Base-by-base conservation (phyloP, 495 filamentous ascomycete genomes). In the Corynascus novoguineensis region DNA sequence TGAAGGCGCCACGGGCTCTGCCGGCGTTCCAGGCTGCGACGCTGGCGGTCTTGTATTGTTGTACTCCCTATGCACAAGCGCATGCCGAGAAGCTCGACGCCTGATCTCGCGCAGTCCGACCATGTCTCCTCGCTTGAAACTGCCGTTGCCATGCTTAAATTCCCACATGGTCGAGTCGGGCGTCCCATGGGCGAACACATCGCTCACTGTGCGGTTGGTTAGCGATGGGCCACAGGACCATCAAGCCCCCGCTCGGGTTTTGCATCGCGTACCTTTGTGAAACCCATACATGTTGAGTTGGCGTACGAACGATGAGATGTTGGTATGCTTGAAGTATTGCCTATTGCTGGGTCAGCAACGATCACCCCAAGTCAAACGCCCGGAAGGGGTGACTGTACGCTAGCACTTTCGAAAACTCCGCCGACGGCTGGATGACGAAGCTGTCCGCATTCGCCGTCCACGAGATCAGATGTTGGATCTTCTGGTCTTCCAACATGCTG, bases 231-330 rank as follows among this genome's bases (percentile, higher is more conserved):
- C 32, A 14, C 15, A 29, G 7, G 19, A 1, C 27, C 14, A 4
- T 19, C 40, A 32, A 21, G 27, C 14, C 45, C 27, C 17, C 21
- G 10, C 27, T n/a, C n/a, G n/a, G n/a, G 42, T 31, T 49, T 40
- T 24, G 35, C 48, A 40, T 35, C 50, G 58, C 78, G 48, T 78
- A 93, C 93, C 93, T 90, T 98, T 98, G 73, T 98, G 93, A 75
- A 98, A 98, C 2, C 93, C 93, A 64, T 98, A 98, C 93, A 98
- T 98, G 68, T 98, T 98, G 52, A 98, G 77, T 73, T 98, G 93
- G 47, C 93, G 84, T 34, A 98, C 93, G 68, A 98, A 98, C 10
- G 93, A 98, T 5, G 93, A 97, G 53, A 97, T 95, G 68, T 98
- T 98, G 57, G 93, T 98, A 71, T 98, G 93, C 68, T 98, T 98